phyloP scores from a whole-genome alignment of 305 asterid genomes.

The Lippia alba region DNA sequence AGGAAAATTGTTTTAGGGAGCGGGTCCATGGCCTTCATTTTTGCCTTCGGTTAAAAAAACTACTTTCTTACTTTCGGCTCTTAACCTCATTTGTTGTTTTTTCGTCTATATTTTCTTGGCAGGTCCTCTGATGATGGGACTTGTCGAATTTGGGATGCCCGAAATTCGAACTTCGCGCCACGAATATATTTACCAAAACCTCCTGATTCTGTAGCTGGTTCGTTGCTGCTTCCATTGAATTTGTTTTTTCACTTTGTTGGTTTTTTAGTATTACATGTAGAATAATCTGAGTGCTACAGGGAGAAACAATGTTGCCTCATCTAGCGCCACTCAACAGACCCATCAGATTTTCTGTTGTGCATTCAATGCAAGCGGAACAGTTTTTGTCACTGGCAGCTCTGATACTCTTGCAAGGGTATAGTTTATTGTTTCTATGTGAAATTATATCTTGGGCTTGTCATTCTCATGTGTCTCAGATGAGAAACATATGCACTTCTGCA shows the following conservation, averaged over 20 bases:
- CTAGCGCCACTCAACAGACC: conserved; percentile 64
- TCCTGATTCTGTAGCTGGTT: conserved; percentile 67
- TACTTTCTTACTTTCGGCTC: not conserved
- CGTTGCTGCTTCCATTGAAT: conserved; percentile 34
- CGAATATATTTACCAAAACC: conserved; percentile 84
- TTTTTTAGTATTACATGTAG: conserved; percentile 31
- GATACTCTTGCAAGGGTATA: conserved; percentile 93
- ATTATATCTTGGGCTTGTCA: conserved; percentile 20
- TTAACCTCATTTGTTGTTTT: conserved; percentile 21
- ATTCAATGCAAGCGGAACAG: conserved; percentile 94
- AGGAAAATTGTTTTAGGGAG: not conserved
- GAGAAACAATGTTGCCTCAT: conserved; percentile 61
- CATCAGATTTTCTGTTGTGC: conserved; percentile 97
- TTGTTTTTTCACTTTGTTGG: conserved; percentile 13
- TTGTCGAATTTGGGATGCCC: conserved; percentile 98
- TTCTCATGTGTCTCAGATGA: conserved; percentile 20
- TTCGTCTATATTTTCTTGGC: conserved; percentile 24
- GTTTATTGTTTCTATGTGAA: conserved; percentile 16
- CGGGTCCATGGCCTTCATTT: conserved; percentile 18
- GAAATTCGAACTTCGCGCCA: conserved; percentile 76
- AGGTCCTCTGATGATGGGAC: conserved; percentile 99
- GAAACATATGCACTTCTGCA: not conserved
- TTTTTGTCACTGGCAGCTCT: conserved; percentile 98
- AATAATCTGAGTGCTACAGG: conserved; percentile 57
- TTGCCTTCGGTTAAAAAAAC: conserved; percentile 11